Conservation (phyloP, 805 yeast genomes). For the Ogataea dorogensis region DNA sequence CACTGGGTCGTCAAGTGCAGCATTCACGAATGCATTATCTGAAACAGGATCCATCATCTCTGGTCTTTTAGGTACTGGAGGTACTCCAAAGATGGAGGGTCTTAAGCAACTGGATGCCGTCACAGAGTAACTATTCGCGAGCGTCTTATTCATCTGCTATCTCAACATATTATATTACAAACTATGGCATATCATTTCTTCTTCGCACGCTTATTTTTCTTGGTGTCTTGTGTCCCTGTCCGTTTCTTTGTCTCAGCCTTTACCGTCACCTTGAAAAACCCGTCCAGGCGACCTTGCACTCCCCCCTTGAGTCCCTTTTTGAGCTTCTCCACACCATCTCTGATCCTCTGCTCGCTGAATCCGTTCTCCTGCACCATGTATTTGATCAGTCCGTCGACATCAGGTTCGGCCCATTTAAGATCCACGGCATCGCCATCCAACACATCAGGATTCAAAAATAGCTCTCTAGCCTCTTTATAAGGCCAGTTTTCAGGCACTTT, state of each 20-base stretch:
- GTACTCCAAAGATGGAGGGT: slow-evolving; percentile 7
- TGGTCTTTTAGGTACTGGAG: slow-evolving; percentile 16
- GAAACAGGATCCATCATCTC: slow-evolving; percentile 24
- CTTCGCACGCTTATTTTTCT: slow-evolving; percentile 11
- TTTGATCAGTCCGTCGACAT: slow-evolving; percentile 76
- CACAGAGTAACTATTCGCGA: slow-evolving; percentile 1
- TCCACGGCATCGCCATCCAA: slow-evolving; percentile 56
- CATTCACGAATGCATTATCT: slow-evolving; percentile 17
- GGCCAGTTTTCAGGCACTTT: slow-evolving; percentile 96
- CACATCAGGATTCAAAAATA: slow-evolving; percentile 84
- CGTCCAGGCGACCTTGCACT: slow-evolving; percentile 89
- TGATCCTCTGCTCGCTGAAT: slow-evolving; percentile 88
- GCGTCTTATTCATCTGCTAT: not conserved
- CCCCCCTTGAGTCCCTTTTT: slow-evolving; percentile 81
- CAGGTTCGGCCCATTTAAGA: slow-evolving; percentile 87
- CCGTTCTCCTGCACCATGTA: slow-evolving; percentile 87
- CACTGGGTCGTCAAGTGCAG: slow-evolving; percentile 19
- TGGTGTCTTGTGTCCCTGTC: slow-evolving; percentile 32
- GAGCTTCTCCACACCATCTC: slow-evolving; percentile 81
- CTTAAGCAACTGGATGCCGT: slow-evolving; percentile 2
- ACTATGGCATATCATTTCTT: slow-evolving; percentile 11
- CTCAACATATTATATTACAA: slow-evolving; percentile 2
- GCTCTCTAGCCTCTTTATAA: slow-evolving; percentile 77
- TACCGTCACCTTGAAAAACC: slow-evolving; percentile 72
- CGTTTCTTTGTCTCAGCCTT: slow-evolving; percentile 47